Conservation (phyloP, 805 yeast genomes). For the Isabelozyma gotoi region DNA sequence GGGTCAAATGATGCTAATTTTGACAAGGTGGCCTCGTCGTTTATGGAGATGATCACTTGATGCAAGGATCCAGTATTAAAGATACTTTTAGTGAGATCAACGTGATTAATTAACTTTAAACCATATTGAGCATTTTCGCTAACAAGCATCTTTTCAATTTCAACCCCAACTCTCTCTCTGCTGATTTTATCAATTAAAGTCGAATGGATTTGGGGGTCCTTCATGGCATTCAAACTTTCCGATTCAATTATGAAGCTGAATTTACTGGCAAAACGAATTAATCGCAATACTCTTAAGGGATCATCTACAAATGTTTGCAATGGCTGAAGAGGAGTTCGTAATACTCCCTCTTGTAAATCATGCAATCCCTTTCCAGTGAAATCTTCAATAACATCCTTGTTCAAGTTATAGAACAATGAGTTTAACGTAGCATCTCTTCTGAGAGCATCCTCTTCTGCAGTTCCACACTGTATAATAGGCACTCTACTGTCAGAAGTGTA, state of each 20-base stretch:
- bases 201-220: slow-evolving; percentile 49
- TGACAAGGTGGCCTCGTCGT: slow-evolving; percentile 11
- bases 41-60: slow-evolving; percentile 14
- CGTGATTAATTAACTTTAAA: slow-evolving; percentile 53
- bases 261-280: slow-evolving; percentile 82
- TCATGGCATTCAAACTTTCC: slow-evolving; percentile 66
- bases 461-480: slow-evolving; percentile 82
- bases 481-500: slow-evolving; percentile 82
- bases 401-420: slow-evolving; percentile 85
- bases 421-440: slow-evolving; percentile 95
- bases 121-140: slow-evolving; percentile 66
- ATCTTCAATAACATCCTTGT: slow-evolving; percentile 73
- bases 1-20: slow-evolving; percentile 3
- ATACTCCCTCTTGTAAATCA: slow-evolving; percentile 67
- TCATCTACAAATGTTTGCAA: slow-evolving; percentile 86
- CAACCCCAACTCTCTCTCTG: slow-evolving; percentile 87
- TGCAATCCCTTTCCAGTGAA: slow-evolving; percentile 72
- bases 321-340: slow-evolving; percentile 89
- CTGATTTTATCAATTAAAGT: slow-evolving; percentile 75
- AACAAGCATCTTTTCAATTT: slow-evolving; percentile 73
- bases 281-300: slow-evolving; percentile 84
- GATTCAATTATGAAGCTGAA: slow-evolving; percentile 66
- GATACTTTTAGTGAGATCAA: slow-evolving; percentile 56
- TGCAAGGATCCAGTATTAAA: slow-evolving; percentile 41
- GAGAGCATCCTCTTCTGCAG: slow-evolving; percentile 87